Base-by-base conservation (phyloP, 371 early-diverging fungal genomes). In the Polyrhizophydium stewartii region DNA sequence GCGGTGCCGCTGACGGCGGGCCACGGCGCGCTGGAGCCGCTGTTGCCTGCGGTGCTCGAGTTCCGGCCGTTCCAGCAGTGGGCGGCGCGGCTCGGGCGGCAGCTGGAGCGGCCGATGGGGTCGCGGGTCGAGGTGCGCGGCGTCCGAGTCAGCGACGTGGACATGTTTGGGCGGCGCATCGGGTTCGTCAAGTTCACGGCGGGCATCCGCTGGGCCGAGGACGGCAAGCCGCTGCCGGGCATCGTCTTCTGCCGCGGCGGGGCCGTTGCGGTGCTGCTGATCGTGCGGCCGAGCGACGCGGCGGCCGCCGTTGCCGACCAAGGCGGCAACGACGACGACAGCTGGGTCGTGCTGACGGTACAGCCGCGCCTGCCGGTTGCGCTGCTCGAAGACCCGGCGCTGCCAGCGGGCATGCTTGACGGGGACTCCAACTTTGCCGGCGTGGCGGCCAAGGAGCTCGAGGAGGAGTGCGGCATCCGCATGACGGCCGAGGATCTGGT, bases 371-470 rank as follows among this genome's bases (percentile, higher is more conserved):
- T 92, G 16, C 79, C 93, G 0, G 81, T 87, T 7, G 86, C 87
- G 0, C 73, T 79, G 24, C 65, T 86, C 28, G 53, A 62, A 9
- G 81, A 88, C 61, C 73, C 80, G 38, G 92, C 92, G 69, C 69
- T 93, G 28, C 93, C 93, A 1, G 93, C 92, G 0, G 92, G 93
- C 3, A 92, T 93, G 92, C 63, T 92, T 38, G 92, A 91, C 67
- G 92, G 81, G 24, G 84, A 83, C 25, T 85, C 87, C 13, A 80
- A 85, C 66, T 91, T 93, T 81, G 67, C 79, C 1, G 86, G 87
- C 1, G 71, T 76, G 13, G 88, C 88, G 25, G 86, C 89, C n/a
- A 76, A 74, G 24, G 85, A 89, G 59, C 76, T 87, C 6, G 66
- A 83, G 38, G 88, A 88, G 61, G 84, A 83, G 55, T 79, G 79